A percentile compares a stretch with the other conserved stretches of the same genome.
Evolutionary conservation across 352 stramenopile species (phyloP).

Genomic region (Pythium brachiatum): DNA sequence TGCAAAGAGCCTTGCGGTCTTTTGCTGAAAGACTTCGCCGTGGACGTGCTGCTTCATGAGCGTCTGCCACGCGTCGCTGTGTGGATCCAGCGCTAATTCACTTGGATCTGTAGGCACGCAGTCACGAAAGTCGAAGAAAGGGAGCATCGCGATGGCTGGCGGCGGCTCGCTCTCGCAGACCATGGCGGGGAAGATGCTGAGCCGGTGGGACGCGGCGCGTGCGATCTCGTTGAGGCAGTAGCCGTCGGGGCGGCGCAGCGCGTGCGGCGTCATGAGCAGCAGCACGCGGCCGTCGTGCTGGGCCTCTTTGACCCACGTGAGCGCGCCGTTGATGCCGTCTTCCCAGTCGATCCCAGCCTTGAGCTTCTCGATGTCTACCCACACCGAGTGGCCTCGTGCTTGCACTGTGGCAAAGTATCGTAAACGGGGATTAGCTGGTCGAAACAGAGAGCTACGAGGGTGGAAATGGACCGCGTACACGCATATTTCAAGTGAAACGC

Average conservation of each 20-base stretch:
- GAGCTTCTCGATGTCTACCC: constrained; percentile 70
- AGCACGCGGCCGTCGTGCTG: constrained; percentile 68
- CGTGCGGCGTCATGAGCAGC: constrained; percentile 78
- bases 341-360: constrained; percentile 76
- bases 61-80: constrained; percentile 39
- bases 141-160: constrained; percentile 65
- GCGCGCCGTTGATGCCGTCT: constrained; percentile 56
- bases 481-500: constrained; percentile 67
- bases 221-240: constrained; percentile 83
- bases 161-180: constrained; percentile 63
- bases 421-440: neutral
- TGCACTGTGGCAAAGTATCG: constrained; percentile 39
- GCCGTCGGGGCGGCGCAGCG: constrained; percentile 62
- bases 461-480: constrained; percentile 27
- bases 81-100: constrained; percentile 28
- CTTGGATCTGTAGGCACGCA: constrained; percentile 43
- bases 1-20: constrained; percentile 52
- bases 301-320: constrained; percentile 70
- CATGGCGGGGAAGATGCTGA: constrained; percentile 73
- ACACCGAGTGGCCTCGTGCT: constrained; percentile 56
- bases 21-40: constrained; percentile 36
- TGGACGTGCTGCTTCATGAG: constrained; percentile 42
- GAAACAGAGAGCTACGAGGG: neutral
- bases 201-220: constrained; percentile 47
- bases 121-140: constrained; percentile 73